phyloP scores from a whole-genome alignment of 2,329 filamentous ascomycete genomes.

The Clarireedia paspali region DNA sequence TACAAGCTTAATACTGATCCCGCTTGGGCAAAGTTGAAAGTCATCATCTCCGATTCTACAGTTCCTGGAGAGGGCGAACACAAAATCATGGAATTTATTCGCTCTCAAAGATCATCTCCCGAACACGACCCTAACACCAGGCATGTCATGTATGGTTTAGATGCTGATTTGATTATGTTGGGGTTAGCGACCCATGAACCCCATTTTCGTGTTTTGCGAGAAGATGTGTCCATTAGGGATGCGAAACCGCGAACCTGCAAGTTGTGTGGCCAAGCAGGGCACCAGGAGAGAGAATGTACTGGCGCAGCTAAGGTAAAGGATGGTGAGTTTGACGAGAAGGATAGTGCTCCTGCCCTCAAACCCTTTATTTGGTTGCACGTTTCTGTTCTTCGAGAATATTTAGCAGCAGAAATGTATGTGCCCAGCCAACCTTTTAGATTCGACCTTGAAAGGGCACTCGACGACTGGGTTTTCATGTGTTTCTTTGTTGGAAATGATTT shows the following conservation, averaged over 20 bases:
- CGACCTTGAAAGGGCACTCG: constrained; percentile 86
- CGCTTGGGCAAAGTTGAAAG: constrained; percentile 89
- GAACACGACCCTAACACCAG: constrained; percentile 94
- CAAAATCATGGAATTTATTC: constrained; percentile 98
- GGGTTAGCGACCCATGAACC: constrained; percentile 95
- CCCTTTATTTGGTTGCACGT: constrained; percentile 99
- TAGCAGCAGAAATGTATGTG: constrained; percentile 81
- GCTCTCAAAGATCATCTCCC: constrained; percentile 83
- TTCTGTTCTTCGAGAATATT: constrained; percentile 81
- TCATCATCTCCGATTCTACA: constrained; percentile 97
- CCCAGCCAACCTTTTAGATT: constrained; percentile 79
- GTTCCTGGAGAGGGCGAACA: constrained; percentile 98
- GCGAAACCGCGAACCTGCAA: constrained; percentile 75
- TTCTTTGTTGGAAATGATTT: constrained; percentile 99
- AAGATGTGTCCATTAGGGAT: constrained; percentile 93
- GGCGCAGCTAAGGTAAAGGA: constrained; percentile 72
- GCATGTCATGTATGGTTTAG: constrained; percentile 95
- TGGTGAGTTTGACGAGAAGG: constrained; percentile 76
- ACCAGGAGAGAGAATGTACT: constrained; percentile 78
- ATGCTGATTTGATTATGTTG: constrained; percentile 98
- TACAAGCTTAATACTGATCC: constrained; percentile 98
- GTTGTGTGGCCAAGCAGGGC: constrained; percentile 86
- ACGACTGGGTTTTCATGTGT: constrained; percentile 99
- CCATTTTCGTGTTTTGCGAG: constrained; percentile 89
- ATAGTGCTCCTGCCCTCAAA: constrained; percentile 62